Evolutionary conservation across 2,329 filamentous ascomycete species (phyloP), one percentile per base, ranked within the genome.

Genomic region (Hymenoscyphus scutula): DNA sequence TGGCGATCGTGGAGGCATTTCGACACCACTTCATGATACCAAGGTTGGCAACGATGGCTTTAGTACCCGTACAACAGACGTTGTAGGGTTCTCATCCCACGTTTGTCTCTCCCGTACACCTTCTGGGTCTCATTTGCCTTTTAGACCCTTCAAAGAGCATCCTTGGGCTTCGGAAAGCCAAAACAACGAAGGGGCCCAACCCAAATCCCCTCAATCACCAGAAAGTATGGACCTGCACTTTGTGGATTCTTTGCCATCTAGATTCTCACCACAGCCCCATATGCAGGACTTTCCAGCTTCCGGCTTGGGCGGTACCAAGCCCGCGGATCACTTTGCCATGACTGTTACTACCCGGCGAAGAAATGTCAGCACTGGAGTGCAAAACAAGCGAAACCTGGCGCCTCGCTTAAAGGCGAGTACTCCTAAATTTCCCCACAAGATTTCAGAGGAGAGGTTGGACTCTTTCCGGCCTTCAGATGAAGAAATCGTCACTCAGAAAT

Each of bases 321-420:
- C 86, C 0, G 84, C 87, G n/a, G 86, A 89, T 65, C 85, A 88
- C 65, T 88, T 89, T 63, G 77, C 81, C 48, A 76, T 88, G 0
- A 76, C 81, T 2, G 84, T 87, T 17, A 38, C 45, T 10, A 32
- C 37, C 30, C 65, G 62, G 32, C 17, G 65, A 8, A 69, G 66
- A 5, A 65, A 56, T 61, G 68, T 63, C 8, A 64, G 65, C 32
- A 59, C 61, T 13, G 57, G 64, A 13, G 32, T 62, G 19, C 34
- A 51, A 5, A 61, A 56, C 11, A 58, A 58, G 11, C 63, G 56
- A 38, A 25, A 48, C 6, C 5, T 23, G 2, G 7, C 15, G 2
- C 10, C n/a, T 48, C 4, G 8, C 15, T 11, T 19, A 2, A 48
- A 25, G 23, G 2, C 41, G 8, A 48, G 10, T 48, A 10, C 5